Evolutionary conservation across 495 filamentous ascomycete genomes (phyloP), one percentile per base, ranked within the genome.

Genomic region (Tuber aestivum): DNA sequence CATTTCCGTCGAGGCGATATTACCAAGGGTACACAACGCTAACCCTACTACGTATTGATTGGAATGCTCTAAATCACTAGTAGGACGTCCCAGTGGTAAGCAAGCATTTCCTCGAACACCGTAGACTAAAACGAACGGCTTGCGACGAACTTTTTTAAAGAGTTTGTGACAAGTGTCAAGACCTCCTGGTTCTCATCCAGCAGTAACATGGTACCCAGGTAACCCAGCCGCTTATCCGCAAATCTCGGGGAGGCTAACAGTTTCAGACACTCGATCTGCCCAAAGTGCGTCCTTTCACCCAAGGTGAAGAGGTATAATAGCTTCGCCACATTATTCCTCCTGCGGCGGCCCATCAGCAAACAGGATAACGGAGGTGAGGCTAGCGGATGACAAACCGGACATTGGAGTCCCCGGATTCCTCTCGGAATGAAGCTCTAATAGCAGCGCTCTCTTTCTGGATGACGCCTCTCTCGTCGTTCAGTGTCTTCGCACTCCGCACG

Each of bases 141-240:
- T 65, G 48, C 42, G 68, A 84, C 87, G 76, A 86, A 97, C 94
- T 97, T 98, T 84, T 97, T 93, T 70, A 99, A 85, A 8, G 95
- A 98, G 83, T 99, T 99, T 74, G 95, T 99, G 48, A 99, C 96
- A 71, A 99, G 85, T 20, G 95, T 99, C 83, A 99, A 84, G 9
- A 99, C 95, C 84, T 98, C 96, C 83, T 99, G 95, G 81, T 99
- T 99, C 87, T 99, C 95, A 84, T 99, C 95, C 78, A 99, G 85
- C 82, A 99, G 85, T 79, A 99, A 86, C 90, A 97, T 99, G 0
- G 95, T 97, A 37, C 96, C 95, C 76, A 99, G 86, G 84, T 99
- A 97, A 38, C 95, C 95, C 82, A 99, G 85, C 65, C 95, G 91
- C 86, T 99, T 99, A 87, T 99, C 95, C 79, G 96, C 95, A 84